Conservation (phyloP, 345 rosid genomes). For the Barbarea vulgaris region DNA sequence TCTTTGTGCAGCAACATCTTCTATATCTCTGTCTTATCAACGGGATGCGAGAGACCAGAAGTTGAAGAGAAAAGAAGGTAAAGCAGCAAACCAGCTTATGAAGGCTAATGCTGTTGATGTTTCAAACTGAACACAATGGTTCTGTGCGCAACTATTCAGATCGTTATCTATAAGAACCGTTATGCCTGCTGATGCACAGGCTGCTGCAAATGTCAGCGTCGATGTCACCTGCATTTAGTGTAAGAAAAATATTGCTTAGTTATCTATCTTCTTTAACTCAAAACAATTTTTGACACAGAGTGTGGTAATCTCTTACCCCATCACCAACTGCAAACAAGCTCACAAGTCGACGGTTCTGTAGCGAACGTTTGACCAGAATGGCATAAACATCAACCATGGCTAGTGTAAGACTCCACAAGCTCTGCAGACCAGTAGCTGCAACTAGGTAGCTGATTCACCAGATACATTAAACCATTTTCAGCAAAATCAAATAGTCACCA, state of each 20-base stretch:
- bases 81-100: constrained; percentile 68
- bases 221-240: constrained; percentile 57
- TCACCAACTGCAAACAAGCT: constrained; percentile 72
- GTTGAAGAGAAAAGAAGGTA: constrained; percentile 71
- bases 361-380: constrained; percentile 66
- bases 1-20: constrained; percentile 6
- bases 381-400: constrained; percentile 68
- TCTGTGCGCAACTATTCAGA: constrained; percentile 53
- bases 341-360: constrained; percentile 53
- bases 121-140: constrained; percentile 69
- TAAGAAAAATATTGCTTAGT: background rate
- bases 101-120: constrained; percentile 78
- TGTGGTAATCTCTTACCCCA: constrained; percentile 59
- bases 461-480: constrained; percentile 21
- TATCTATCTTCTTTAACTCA: background rate
- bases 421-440: constrained; percentile 73
- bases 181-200: constrained; percentile 87
- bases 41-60: constrained; percentile 82
- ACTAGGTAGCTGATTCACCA: constrained; percentile 66
- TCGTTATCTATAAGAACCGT: constrained; percentile 68
- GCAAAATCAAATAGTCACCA: background rate
- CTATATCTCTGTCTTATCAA: constrained; percentile 8
- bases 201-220: constrained; percentile 80
- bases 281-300: background rate
- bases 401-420: constrained; percentile 76